phyloP scores from a whole-genome alignment of 768 basidiomycete species.

The Xerocomellus dryophilus region DNA sequence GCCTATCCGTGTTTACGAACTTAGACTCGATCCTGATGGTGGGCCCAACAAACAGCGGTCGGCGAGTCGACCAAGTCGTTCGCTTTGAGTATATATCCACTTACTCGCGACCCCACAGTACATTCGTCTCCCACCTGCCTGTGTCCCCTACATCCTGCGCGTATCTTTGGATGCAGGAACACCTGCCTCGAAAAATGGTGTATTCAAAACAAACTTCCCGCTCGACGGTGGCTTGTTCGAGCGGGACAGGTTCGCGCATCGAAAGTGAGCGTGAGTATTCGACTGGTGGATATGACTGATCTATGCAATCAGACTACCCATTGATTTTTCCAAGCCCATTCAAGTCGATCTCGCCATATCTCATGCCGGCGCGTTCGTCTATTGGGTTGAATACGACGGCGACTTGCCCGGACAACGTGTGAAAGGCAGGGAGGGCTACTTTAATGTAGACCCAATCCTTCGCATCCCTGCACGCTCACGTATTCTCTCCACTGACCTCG shows the following conservation, averaged over 20 bases:
- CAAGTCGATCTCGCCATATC: constrained; percentile 95
- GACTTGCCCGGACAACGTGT: constrained; percentile 55
- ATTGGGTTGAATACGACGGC: constrained; percentile 89
- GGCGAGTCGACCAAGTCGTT: constrained; percentile 45
- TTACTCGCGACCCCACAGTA: constrained; percentile 54
- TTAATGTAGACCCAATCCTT: constrained; percentile 93
- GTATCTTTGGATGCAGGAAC: constrained; percentile 92
- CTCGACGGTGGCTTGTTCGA: constrained; percentile 86
- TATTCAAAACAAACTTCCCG: constrained; percentile 96
- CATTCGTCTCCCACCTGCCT: constrained; percentile 91
- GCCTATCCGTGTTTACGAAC: constrained; percentile 81
- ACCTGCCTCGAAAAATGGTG: constrained; percentile 82
- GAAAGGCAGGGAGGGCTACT: constrained; percentile 87
- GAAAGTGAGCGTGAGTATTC: constrained; percentile 52
- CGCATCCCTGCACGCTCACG: constrained; percentile 67
- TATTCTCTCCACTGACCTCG: constrained; percentile 59
- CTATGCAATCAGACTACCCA: constrained; percentile 60
- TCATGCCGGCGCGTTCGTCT: constrained; percentile 93
- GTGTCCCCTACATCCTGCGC: constrained; percentile 84
- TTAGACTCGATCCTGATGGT: constrained; percentile 85
- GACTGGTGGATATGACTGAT: constrained; percentile 12
- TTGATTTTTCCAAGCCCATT: constrained; percentile 85
- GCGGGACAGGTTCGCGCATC: constrained; percentile 68
- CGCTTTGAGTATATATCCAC: constrained; percentile 2
- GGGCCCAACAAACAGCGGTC: constrained; percentile 83